Evolutionary conservation across 345 rosid genomes (phyloP).

Genomic region (Murraya koenigii): DNA sequence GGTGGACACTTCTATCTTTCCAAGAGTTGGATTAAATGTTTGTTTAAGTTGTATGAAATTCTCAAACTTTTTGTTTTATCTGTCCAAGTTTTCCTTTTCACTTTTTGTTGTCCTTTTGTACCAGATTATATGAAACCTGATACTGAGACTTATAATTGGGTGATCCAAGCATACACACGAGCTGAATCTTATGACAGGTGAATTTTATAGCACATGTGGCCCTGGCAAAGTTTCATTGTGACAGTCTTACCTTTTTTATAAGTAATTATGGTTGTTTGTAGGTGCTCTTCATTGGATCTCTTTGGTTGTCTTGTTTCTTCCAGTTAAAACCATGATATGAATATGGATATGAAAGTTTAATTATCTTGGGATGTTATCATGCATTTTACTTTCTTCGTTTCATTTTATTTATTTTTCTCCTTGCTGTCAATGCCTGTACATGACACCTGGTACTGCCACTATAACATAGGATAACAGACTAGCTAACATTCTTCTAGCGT

Average conservation of each 20-base stretch:
- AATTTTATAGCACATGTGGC: slow-evolving; percentile 13
- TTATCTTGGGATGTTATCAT: background rate
- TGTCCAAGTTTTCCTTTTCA: slow-evolving; percentile 5
- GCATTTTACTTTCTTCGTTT: background rate
- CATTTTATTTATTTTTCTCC: no score
- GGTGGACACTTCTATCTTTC: background rate
- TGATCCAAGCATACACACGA: slow-evolving; percentile 94
- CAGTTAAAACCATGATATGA: background rate
- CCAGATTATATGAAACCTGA: slow-evolving; percentile 90
- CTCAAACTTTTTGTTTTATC: background rate
- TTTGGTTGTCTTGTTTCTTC: background rate
- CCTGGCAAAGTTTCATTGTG: background rate
- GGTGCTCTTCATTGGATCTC: background rate
- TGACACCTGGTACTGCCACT: background rate
- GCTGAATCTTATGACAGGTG: slow-evolving; percentile 97
- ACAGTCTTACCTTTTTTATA: background rate
- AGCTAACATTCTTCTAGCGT: background rate
- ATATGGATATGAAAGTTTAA: background rate
- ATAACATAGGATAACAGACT: background rate
- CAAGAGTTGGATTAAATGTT: background rate
- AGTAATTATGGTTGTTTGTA: background rate
- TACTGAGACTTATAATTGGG: slow-evolving; percentile 95
- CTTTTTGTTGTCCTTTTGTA: slow-evolving; percentile 22
- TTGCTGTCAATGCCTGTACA: background rate
- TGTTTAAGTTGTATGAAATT: background rate